Evolutionary conservation across 192 early-diverging fungal species (phyloP).

Genomic region (Entrophospora sp.): DNA sequence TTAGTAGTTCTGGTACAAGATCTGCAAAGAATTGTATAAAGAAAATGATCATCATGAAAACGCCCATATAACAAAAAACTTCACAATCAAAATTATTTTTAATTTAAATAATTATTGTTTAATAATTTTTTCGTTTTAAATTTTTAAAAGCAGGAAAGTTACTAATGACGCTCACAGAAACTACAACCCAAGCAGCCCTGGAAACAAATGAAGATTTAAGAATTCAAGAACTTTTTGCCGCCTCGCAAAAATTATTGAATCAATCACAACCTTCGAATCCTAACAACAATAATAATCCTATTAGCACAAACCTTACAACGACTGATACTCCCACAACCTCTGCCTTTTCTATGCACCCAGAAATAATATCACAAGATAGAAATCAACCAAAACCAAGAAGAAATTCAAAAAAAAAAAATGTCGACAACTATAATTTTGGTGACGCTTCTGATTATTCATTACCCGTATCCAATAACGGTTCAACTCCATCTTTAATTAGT

Average conservation of each 20-base stretch:
- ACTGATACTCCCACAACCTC: not conserved
- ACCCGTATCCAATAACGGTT: not conserved
- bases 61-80: too few relatives aligned
- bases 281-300: not conserved
- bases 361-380: not conserved
- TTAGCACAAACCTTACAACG: not conserved
- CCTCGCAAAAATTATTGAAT: not conserved
- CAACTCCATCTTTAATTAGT: conserved; percentile 1
- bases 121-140: too few relatives aligned
- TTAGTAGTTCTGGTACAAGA: too few relatives aligned
- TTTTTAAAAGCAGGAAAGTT: too few relatives aligned
- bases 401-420: not conserved
- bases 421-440: not conserved
- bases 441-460: not conserved
- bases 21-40: too few relatives aligned
- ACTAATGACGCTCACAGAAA: conserved; percentile 9
- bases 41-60: too few relatives aligned
- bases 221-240: not conserved
- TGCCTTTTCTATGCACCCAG: not conserved
- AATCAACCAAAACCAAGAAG: not conserved
- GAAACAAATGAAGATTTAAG: not conserved
- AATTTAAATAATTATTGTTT: too few relatives aligned
- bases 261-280: not conserved
- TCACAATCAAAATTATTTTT: too few relatives aligned
- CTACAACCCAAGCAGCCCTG: not conserved